Percentiles rank a stretch among this genome's conserved stretches.
phyloP scores from a whole-genome alignment of 129 eudicot genomes.

The Rutidosis leptorrhynchoides region DNA sequence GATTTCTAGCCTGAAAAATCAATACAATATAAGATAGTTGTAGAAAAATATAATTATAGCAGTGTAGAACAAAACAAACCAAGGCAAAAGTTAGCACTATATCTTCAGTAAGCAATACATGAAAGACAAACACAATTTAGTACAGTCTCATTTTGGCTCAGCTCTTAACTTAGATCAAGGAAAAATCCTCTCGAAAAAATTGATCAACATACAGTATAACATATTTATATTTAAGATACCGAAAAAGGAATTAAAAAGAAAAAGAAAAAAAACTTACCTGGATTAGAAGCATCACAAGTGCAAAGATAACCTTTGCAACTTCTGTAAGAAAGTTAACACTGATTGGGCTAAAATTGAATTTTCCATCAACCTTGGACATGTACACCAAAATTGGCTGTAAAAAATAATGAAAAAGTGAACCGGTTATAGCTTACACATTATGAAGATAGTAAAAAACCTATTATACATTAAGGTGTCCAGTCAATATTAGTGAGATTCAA shows the following conservation, averaged over 20 bases:
- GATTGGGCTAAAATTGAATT: slow-evolving; percentile 92
- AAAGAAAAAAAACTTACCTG: slow-evolving; percentile 54
- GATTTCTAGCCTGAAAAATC: slow-evolving; percentile 74
- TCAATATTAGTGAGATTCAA: slow-evolving; percentile 1
- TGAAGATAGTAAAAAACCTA: slow-evolving; percentile 19
- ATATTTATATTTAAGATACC: not conserved
- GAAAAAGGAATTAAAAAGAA: not conserved
- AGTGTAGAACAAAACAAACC: slow-evolving; percentile 10
- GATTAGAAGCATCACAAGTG: slow-evolving; percentile 80
- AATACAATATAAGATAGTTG: slow-evolving; percentile 4
- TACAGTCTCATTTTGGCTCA: not conserved
- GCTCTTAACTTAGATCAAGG: not conserved
- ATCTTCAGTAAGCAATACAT: not conserved
- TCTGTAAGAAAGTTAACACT: slow-evolving; percentile 98
- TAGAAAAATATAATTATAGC: slow-evolving; percentile 4
- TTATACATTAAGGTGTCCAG: not conserved
- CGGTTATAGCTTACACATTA: slow-evolving; percentile 17
- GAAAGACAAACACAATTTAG: not conserved
- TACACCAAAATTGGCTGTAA: slow-evolving; percentile 93
- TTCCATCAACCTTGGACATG: slow-evolving; percentile 99
- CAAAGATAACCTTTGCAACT: slow-evolving; percentile 82
- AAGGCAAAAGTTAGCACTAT: slow-evolving; percentile 3
- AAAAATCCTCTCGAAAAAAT: not conserved
- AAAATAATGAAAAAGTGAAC: slow-evolving; percentile 16
- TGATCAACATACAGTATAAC: not conserved